Percentiles rank a stretch among this genome's conserved stretches.
Conservation (phyloP, 1,284 basidiomycete genomes). For the Cryptococcus jaspeensis region DNA sequence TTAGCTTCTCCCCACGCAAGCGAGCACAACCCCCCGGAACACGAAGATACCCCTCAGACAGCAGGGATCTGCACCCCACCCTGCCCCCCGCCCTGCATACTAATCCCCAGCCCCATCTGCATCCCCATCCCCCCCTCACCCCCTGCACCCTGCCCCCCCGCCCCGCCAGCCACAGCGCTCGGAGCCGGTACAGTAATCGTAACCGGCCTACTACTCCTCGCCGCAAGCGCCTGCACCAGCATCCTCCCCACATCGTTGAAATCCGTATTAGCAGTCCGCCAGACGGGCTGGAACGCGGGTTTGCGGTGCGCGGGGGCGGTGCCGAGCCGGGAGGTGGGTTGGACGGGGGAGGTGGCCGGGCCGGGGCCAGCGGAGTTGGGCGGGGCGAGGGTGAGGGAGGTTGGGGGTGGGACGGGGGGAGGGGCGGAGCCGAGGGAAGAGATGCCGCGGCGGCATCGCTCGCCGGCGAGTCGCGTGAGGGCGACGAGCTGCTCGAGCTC, state of each 20-base stretch:
- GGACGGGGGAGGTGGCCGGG: not conserved
- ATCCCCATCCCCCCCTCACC: too few relatives aligned
- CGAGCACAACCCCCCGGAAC: too few relatives aligned
- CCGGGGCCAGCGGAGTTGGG: not conserved
- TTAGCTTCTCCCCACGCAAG: too few relatives aligned
- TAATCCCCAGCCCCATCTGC: too few relatives aligned
- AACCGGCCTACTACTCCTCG: slow-evolving; percentile 13
- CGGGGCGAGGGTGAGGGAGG: not conserved
- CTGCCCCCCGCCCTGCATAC: too few relatives aligned
- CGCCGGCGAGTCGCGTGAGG: slow-evolving; percentile 59
- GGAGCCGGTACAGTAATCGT: too few relatives aligned
- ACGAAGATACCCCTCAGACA: too few relatives aligned
- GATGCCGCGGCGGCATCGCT: slow-evolving; percentile 34
- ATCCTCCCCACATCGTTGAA: slow-evolving; percentile 37
- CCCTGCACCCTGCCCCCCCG: too few relatives aligned
- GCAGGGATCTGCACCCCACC: too few relatives aligned
- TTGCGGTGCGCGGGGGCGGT: not conserved
- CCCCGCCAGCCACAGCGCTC: too few relatives aligned
- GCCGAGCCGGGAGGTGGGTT: not conserved
- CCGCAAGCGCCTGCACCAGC: slow-evolving; percentile 40
- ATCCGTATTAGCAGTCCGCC: slow-evolving; percentile 18
- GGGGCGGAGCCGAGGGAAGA: not conserved
- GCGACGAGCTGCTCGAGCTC: slow-evolving; percentile 63
- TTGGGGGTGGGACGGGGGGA: not conserved
- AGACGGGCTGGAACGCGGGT: slow-evolving; percentile 18